Evolutionary conservation across 257 asterid species (phyloP).

Genomic region (Eustoma russellianum): DNA sequence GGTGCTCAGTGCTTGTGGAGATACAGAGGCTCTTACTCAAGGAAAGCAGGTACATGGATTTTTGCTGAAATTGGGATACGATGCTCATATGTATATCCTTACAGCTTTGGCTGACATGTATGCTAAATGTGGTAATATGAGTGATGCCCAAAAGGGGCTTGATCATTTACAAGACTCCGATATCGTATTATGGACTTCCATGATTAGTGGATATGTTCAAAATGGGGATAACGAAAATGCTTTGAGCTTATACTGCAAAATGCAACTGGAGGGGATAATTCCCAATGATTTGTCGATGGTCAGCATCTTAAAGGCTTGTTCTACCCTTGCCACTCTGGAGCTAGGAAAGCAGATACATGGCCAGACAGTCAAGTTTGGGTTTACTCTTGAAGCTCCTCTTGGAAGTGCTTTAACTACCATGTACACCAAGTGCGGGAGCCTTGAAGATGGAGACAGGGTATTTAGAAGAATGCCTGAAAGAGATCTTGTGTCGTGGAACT

Average conservation of each 20-base stretch:
- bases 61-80: conserved; percentile 53
- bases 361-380: conserved; percentile 57
- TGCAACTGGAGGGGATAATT: conserved; percentile 50
- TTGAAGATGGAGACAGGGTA: conserved; percentile 40
- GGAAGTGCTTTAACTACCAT: conserved; percentile 88
- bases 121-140: conserved; percentile 60
- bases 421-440: conserved; percentile 79
- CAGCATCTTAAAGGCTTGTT: conserved; percentile 71
- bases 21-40: conserved; percentile 30
- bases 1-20: conserved; percentile 76
- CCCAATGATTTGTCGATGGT: conserved; percentile 81
- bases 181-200: conserved; percentile 77
- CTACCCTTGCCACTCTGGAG: conserved; percentile 68
- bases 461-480: conserved; percentile 64
- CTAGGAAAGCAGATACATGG: conserved; percentile 84
- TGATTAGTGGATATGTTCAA: conserved; percentile 73
- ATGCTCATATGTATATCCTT: conserved; percentile 56
- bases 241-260: conserved; percentile 49
- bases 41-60: conserved; percentile 70
- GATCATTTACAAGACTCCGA: conserved; percentile 50
- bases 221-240: conserved; percentile 71
- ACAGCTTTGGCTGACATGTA: conserved; percentile 87
- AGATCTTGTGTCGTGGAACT: conserved; percentile 79
- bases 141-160: conserved; percentile 62
- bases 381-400: conserved; percentile 60